A percentile compares a stretch with the other conserved stretches of the same genome.
phyloP scores from a whole-genome alignment of 208 protist species.

The Trypanosoma avium region DNA sequence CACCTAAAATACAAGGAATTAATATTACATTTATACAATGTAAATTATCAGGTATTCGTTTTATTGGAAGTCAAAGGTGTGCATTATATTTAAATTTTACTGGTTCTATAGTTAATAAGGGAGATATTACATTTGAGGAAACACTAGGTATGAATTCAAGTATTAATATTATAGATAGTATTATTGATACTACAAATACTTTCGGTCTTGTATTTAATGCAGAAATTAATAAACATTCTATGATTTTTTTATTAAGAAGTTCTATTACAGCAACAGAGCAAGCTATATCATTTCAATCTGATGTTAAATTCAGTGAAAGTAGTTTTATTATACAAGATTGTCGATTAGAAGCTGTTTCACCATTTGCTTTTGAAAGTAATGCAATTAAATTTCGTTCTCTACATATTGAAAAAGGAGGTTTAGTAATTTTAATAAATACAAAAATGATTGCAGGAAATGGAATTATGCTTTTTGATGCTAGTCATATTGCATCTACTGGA shows the following conservation, averaged over 20 bases:
- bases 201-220: neutral
- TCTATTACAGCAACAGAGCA: neutral
- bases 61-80: neutral
- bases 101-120: neutral
- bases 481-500: neutral
- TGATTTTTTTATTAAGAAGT: neutral
- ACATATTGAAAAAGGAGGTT: neutral
- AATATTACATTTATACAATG: neutral
- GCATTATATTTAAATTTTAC: neutral
- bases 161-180: neutral
- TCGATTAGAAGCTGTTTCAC: neutral
- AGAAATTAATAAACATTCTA: neutral
- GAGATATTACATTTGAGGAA: neutral
- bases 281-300: neutral
- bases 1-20: neutral
- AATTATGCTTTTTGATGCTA: neutral
- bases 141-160: neutral
- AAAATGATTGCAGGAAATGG: conserved; percentile 3
- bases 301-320: neutral
- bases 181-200: neutral
- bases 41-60: neutral
- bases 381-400: neutral
- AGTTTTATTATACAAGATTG: neutral
- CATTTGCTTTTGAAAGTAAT: neutral
- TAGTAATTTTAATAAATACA: neutral